Conservation (phyloP, 306 rosid species). For the Dalbergia cultrata region DNA sequence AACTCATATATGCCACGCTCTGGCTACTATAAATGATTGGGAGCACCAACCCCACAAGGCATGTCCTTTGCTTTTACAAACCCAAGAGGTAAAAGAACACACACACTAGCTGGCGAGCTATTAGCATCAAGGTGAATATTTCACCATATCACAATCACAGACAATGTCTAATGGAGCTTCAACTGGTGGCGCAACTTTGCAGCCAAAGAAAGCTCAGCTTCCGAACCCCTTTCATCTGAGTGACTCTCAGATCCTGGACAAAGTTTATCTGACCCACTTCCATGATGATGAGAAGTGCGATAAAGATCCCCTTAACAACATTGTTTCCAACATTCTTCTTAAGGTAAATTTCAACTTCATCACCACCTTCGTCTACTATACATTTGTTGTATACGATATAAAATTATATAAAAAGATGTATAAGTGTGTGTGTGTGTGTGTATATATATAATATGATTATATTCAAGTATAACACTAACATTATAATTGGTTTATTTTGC, state of each 20-base stretch:
- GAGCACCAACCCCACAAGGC: constrained; percentile 25
- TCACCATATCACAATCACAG: constrained; percentile 34
- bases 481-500: not conserved
- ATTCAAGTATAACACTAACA: not conserved
- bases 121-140: not conserved
- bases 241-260: constrained; percentile 46
- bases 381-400: too few relatives aligned
- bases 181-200: not conserved
- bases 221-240: constrained; percentile 40
- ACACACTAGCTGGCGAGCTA: not conserved
- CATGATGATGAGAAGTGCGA: constrained; percentile 47
- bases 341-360: constrained; percentile 35
- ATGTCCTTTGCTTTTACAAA: constrained; percentile 18
- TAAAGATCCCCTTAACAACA: constrained; percentile 34
- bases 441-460: too few relatives aligned
- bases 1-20: constrained; percentile 1
- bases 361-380: too few relatives aligned
- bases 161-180: constrained; percentile 19
- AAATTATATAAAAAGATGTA: too few relatives aligned
- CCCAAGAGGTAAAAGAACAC: not conserved
- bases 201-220: constrained; percentile 20
- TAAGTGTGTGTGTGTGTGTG: too few relatives aligned
- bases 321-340: constrained; percentile 45
- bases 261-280: constrained; percentile 50
- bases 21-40: constrained; percentile 34